These are phyloP conservation scores for Penicillium paradoxum DNA, from an alignment of 495 filamentous ascomycete species.

Conservation along the genomic window DNA sequence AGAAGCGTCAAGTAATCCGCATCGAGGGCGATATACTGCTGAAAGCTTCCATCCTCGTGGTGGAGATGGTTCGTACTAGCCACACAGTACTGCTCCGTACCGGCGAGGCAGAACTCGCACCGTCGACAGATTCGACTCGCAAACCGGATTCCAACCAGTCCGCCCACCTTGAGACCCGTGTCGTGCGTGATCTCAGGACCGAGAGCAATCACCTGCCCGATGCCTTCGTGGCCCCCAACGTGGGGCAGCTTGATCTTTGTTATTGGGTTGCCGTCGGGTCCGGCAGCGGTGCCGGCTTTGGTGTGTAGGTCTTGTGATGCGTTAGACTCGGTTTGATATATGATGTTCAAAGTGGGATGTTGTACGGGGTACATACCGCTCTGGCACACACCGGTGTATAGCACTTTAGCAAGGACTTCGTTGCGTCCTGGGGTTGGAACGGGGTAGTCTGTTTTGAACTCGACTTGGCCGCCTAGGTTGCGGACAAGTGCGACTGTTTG, in stretches of 20 bases:
- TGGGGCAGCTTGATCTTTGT: conserved; percentile 46
- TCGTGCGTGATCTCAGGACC: conserved; percentile 30
- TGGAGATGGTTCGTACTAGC: conserved; percentile 46
- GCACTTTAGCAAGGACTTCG: conserved; percentile 47
- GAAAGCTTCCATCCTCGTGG: conserved; percentile 47
- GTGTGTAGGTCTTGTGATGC: conserved; percentile 41
- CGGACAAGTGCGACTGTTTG: conserved; percentile 45
- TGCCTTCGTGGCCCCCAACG: conserved; percentile 47
- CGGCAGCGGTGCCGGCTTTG: conserved; percentile 40
- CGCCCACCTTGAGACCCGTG: conserved; percentile 33
- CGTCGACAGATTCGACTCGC: conserved; percentile 42
- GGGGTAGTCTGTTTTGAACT: conserved; percentile 45
- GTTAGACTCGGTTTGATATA: background rate
- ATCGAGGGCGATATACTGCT: conserved; percentile 44
- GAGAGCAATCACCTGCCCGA: conserved; percentile 40
- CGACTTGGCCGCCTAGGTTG: conserved; percentile 39
- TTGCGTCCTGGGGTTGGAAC: conserved; percentile 39
- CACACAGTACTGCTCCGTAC: conserved; percentile 42
- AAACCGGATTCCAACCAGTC: conserved; percentile 45
- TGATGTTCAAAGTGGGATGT: background rate
- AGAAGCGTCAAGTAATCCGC: conserved; percentile 43
- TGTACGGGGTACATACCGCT: conserved; percentile 30
- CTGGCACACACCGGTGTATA: conserved; percentile 47
- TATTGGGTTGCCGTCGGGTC: conserved; percentile 41
- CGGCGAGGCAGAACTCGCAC: conserved; percentile 45